Percentiles rank a stretch among this genome's conserved stretches.
Evolutionary conservation across 75 land plant genomes (phyloP).

Genomic region (Gnetum montanum): DNA sequence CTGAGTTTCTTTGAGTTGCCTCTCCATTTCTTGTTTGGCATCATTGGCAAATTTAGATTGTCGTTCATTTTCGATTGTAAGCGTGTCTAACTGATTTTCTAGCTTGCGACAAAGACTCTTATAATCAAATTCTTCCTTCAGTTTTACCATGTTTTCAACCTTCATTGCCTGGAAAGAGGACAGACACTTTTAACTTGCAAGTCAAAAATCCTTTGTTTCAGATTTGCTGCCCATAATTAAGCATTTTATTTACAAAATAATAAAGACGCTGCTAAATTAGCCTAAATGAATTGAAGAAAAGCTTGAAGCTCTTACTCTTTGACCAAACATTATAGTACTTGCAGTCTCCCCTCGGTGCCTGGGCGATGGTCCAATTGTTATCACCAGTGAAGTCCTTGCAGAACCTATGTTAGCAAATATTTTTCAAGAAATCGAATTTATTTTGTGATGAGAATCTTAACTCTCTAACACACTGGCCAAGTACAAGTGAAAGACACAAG

Average conservation of each 20-base stretch:
- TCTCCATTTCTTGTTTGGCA: constrained; percentile 37
- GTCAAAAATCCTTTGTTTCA: no score
- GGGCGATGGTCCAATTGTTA: constrained; percentile 93
- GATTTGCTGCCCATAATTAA: no score
- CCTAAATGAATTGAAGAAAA: no score
- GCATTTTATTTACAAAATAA: no score
- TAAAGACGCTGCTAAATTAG: no score
- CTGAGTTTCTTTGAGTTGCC: constrained; percentile 41
- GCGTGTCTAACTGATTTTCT: constrained; percentile 46
- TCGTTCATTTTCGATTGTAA: constrained; percentile 66
- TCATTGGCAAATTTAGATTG: constrained; percentile 44
- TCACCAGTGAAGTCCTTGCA: constrained; percentile 84
- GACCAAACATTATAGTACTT: constrained; percentile 98
- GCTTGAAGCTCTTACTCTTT: constrained; percentile 91
- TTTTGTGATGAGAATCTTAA: no score
- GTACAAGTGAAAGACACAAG: no score
- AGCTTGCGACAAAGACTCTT: constrained; percentile 76
- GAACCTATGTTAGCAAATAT: constrained; percentile 36
- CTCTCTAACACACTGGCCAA: no score
- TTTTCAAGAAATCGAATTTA: no score
- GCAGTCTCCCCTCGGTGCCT: constrained; percentile 92
- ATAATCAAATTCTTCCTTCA: constrained; percentile 87
- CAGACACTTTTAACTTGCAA: not conserved
- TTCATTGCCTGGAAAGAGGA: constrained; percentile 66
- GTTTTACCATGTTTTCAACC: constrained; percentile 78